Base-by-base conservation (phyloP, 352 stramenopile species). In the Hyaloperonospora arabidopsidis region DNA sequence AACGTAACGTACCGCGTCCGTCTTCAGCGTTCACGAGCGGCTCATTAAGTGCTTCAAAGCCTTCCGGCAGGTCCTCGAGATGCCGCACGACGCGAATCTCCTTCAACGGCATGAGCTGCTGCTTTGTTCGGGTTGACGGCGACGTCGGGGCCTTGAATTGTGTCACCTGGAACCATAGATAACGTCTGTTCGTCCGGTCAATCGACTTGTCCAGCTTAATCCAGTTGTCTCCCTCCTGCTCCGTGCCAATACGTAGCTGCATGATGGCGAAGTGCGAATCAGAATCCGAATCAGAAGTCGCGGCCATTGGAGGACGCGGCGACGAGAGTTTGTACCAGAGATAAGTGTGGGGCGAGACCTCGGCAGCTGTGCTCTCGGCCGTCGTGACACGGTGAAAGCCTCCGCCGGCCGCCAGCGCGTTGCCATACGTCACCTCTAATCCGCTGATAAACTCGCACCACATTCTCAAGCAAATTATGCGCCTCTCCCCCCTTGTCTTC, bases 391-490 rank as follows among this genome's bases (percentile, higher is more conserved):
- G 84, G 57, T 89, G 84, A 66, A 88, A 94, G 48, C 78, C 70
- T 43, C 80, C 80, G 25, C 82, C 82, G 32, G 63, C 80, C 14
- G 80, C 84, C 17, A 94, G 77, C 53, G 84, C 84, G 53, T 93
- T 84, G 57, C 83, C 84, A 57, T 94, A 94, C 47, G 84, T 94
- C 49, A 94, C 78, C 59, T 94, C 84, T 5, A 94, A 60, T 41
- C 55, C 74, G 40, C 63, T 70, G 45, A 94, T 74, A 59, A 72
- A 84, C 67, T 88, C 81, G 51, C 67, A 79, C 48, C 82, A 73
- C 81, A 91, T 32, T 32, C 25, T 32, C 25, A 8, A 32, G 25
- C 25, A 32, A 32, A 8, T 32, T 32, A 8, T 32, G 25, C 8
- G 25, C 8, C 14, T 21, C 14, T 22, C 21, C 14, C 35, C 22